phyloP scores from a whole-genome alignment of 208 protist genomes.

The Crithidia sp. region DNA sequence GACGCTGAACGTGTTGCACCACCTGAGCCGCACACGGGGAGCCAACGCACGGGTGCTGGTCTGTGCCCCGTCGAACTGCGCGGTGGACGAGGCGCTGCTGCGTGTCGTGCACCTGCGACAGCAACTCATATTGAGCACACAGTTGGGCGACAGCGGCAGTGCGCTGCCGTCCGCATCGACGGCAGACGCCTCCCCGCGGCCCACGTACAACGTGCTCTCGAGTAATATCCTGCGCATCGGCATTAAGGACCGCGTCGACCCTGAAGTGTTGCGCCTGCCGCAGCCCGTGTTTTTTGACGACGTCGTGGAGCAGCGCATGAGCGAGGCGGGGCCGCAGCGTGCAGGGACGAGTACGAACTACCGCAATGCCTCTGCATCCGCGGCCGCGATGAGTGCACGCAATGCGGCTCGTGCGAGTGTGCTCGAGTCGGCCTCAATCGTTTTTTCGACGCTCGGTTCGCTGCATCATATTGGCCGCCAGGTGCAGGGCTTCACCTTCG shows the following conservation, averaged over 20 bases:
- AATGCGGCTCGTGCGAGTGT: constrained; percentile 27
- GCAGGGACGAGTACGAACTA: too few relatives aligned
- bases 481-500: constrained; percentile 51
- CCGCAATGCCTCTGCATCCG: too few relatives aligned
- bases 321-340: neutral
- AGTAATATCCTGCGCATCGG: constrained; percentile 65
- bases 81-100: constrained; percentile 83
- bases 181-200: neutral
- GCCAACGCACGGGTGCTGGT: constrained; percentile 54
- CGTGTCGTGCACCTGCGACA: constrained; percentile 57
- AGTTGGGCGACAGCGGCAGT: neutral
- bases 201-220: constrained; percentile 11
- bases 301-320: constrained; percentile 22
- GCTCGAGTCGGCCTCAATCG: constrained; percentile 43
- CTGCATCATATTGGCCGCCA: constrained; percentile 61
- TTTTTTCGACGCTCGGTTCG: constrained; percentile 86
- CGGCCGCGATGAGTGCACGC: neutral
- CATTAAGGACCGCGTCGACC: constrained; percentile 64
- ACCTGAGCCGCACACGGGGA: constrained; percentile 30
- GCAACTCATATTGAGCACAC: constrained; percentile 9
- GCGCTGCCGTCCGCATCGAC: too few relatives aligned
- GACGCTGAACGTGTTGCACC: constrained; percentile 68
- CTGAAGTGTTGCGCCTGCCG: constrained; percentile 46
- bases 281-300: constrained; percentile 81
- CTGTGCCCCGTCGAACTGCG: constrained; percentile 88